These are phyloP conservation scores for Abrus pulchellus DNA, from an alignment of 306 rosid genomes.

Conservation along the genomic window DNA sequence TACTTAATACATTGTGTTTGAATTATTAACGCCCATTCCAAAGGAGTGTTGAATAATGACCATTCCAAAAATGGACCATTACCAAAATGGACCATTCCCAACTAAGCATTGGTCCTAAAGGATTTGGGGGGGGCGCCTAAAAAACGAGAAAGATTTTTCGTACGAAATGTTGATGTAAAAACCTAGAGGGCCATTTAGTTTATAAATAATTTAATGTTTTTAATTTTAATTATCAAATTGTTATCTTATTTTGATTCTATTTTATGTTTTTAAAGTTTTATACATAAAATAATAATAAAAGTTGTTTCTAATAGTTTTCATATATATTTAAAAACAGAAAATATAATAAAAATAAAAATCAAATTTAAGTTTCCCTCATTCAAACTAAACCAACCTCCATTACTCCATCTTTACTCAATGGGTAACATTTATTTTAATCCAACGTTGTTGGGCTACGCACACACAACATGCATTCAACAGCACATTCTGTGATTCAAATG, in stretches of 20 bases:
- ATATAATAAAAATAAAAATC: too few relatives aligned
- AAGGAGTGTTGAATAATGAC: too few relatives aligned
- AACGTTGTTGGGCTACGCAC: neutral
- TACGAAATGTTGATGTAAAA: too few relatives aligned
- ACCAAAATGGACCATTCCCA: constrained; percentile 1
- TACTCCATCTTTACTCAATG: neutral
- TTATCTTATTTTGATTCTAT: too few relatives aligned
- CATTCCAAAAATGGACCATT: neutral
- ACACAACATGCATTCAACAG: neutral
- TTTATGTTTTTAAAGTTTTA: neutral
- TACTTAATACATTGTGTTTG: neutral
- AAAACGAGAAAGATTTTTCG: too few relatives aligned
- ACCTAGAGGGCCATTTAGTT: too few relatives aligned
- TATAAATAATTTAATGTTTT: too few relatives aligned
- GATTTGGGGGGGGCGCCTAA: neutral
- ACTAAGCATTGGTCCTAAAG: neutral
- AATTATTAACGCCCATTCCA: neutral
- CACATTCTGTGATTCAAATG: constrained; percentile 32
- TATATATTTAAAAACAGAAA: too few relatives aligned
- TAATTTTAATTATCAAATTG: too few relatives aligned
- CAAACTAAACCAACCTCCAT: neutral
- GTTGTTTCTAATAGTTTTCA: too few relatives aligned
- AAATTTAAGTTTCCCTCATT: too few relatives aligned
- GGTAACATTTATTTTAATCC: neutral
- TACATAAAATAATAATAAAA: too few relatives aligned